Conservation (phyloP, 176 grass and related monocot species). For the Paspalum vaginatum region DNA sequence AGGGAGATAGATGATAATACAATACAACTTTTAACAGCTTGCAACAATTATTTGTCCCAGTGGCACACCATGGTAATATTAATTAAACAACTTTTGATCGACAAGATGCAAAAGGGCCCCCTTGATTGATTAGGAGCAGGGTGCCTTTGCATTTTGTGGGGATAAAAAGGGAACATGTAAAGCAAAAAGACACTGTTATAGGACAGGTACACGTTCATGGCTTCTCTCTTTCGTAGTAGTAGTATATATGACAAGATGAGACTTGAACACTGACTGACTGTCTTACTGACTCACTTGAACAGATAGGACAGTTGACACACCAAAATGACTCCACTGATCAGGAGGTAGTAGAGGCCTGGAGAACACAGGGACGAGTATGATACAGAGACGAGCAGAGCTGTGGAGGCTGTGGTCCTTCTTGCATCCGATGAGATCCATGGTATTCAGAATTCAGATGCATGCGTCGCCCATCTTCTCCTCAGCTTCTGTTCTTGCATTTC, state of each 20-base stretch:
- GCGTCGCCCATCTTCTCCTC: constrained; percentile 37
- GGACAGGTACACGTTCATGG: constrained; percentile 56
- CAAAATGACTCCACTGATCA: constrained; percentile 61
- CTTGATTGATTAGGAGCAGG: constrained; percentile 26
- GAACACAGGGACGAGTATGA: constrained; percentile 43
- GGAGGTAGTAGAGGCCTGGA: constrained; percentile 43
- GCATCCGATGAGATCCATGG: constrained; percentile 36
- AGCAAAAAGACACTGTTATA: constrained; percentile 53
- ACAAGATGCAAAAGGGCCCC: constrained; percentile 31
- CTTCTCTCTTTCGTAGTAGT: constrained; percentile 47
- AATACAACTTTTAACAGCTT: constrained; percentile 41
- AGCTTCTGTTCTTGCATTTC: constrained; percentile 96
- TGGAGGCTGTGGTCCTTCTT: constrained; percentile 37
- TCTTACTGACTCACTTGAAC: constrained; percentile 43
- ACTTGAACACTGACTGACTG: constrained; percentile 39
- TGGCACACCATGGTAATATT: constrained; percentile 47
- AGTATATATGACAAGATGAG: constrained; percentile 50
- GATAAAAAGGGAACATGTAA: background rate
- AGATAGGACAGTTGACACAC: constrained; percentile 44
- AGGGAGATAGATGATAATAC: constrained; percentile 16
- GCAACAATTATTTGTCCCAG: constrained; percentile 40
- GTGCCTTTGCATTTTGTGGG: constrained; percentile 53
- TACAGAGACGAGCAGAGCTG: constrained; percentile 57
- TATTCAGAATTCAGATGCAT: constrained; percentile 11
- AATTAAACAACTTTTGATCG: constrained; percentile 48